A percentile compares a stretch with the other conserved stretches of the same genome.
phyloP scores from a whole-genome alignment of 768 basidiomycete species.

The Leccinum obscurum region DNA sequence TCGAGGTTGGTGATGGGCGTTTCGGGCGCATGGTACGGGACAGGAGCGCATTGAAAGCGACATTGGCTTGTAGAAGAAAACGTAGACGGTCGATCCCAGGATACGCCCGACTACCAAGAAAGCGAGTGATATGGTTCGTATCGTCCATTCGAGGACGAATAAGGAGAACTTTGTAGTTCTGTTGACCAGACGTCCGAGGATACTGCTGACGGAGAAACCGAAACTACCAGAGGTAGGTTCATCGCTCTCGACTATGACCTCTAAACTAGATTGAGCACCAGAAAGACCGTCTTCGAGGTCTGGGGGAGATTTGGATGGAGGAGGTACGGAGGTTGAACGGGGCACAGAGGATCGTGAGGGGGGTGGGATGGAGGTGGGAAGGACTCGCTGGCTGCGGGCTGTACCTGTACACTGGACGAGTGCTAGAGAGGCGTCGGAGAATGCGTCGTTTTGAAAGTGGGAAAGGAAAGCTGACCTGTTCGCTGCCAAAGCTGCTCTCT shows the following conservation, averaged over 20 bases:
- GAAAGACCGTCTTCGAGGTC: constrained; percentile 25
- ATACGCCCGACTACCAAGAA: constrained; percentile 48
- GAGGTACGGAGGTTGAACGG: constrained; percentile 43
- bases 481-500: constrained; percentile 37
- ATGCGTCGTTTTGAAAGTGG: constrained; percentile 22
- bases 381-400: constrained; percentile 39
- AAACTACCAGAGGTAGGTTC: constrained; percentile 40
- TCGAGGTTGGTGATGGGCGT: constrained; percentile 63
- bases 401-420: constrained; percentile 24
- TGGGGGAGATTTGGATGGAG: constrained; percentile 28
- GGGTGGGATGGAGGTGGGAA: constrained; percentile 39
- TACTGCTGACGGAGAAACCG: constrained; percentile 47
- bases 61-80: constrained; percentile 49
- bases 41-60: constrained; percentile 36
- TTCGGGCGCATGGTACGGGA: constrained; percentile 53
- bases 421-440: constrained; percentile 20
- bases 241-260: constrained; percentile 66
- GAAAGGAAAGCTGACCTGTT: constrained; percentile 38
- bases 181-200: constrained; percentile 47
- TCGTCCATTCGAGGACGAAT: constrained; percentile 23
- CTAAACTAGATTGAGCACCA: constrained; percentile 53
- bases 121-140: constrained; percentile 33
- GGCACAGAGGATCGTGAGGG: constrained; percentile 37
- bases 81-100: constrained; percentile 49
- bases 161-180: constrained; percentile 31